phyloP scores from a whole-genome alignment of 768 basidiomycete genomes.

The Pholiota molesta region DNA sequence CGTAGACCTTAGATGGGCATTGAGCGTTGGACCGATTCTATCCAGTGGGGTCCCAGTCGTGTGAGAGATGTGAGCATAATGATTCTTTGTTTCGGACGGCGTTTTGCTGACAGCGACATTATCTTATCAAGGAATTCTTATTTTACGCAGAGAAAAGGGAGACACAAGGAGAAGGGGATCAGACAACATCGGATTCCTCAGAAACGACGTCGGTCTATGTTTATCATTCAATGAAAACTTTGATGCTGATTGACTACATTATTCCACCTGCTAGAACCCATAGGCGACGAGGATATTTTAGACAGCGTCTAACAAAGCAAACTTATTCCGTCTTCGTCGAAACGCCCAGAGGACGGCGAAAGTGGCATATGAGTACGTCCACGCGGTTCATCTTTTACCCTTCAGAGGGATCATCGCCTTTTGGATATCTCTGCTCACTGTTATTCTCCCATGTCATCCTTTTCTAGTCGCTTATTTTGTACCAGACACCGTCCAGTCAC shows the following conservation, averaged over 20 bases:
- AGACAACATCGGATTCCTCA: slow-evolving; percentile 46
- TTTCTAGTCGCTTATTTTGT: slow-evolving; percentile 76
- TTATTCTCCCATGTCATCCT: slow-evolving; percentile 7
- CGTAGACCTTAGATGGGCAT: slow-evolving; percentile 59
- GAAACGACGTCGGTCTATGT: slow-evolving; percentile 45
- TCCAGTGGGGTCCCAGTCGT: slow-evolving; percentile 78
- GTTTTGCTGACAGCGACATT: slow-evolving; percentile 9
- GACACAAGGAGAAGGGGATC: slow-evolving; percentile 48
- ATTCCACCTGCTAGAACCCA: slow-evolving; percentile 9
- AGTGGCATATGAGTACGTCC: slow-evolving; percentile 79
- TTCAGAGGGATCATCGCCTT: background rate
- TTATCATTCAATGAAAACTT: background rate
- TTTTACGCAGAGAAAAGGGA: slow-evolving; percentile 71
- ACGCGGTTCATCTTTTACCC: background rate
- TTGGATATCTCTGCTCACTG: background rate
- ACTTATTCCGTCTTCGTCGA: slow-evolving; percentile 80
- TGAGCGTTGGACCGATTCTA: slow-evolving; percentile 82
- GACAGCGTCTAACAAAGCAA: slow-evolving; percentile 62
- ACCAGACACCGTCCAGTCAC: slow-evolving; percentile 56
- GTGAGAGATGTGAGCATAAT: slow-evolving; percentile 65
- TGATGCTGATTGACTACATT: slow-evolving; percentile 12
- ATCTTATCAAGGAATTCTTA: slow-evolving; percentile 62
- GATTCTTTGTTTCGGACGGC: slow-evolving; percentile 7
- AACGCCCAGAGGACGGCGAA: slow-evolving; percentile 65
- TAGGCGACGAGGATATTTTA: slow-evolving; percentile 12